Evolutionary conservation across 129 eudicot genomes (phyloP), one percentile per base, ranked within the genome.

Genomic region (Saussurea involucrata): DNA sequence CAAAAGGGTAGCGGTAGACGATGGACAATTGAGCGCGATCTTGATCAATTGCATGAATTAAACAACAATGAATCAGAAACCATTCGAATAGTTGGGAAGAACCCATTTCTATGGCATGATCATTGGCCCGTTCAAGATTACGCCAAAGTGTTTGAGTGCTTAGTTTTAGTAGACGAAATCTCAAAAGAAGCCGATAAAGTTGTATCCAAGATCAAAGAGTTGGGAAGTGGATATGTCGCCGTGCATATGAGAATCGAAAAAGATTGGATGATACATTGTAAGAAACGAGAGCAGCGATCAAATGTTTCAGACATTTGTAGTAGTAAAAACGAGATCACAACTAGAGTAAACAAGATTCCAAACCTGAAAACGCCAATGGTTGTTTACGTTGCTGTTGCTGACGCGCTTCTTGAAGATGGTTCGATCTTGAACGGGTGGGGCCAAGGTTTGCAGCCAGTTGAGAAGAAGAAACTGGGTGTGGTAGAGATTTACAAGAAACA

Each of bases 211-310:
- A 89, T 95, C 31, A 78, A 85, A 77, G 90, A 78, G 25, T 63
- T 82, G 18, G 98, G 93, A 53, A 76, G 76, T 60, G 75, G 76
- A 17, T 95, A 86, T 65, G 82, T 92, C 33, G 97, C 99, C 0
- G 93, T 95, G n/a, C 99, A 95, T 80, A 95, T 95, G 99, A 89
- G 99, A 68, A 92, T 95, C 24, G 99, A 95, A 76, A 95, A 86
- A 55, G 99, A 95, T 72, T 95, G 99, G 99, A 95, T 90, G 99
- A 95, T 95, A 27, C 99, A 95, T 57, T 95, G 99, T 73, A 92
- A 90, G 78, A 95, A 95, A 11, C 71, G 76, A 25, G 92, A 95
- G 79, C 90, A 85, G 34, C 84, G 89, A 81, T 85, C 86, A 42
- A 88, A 87, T 32, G 22, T 86, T 2, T 81, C 80, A 0, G 90